These are phyloP conservation scores for Malassezia sp. DNA, from an alignment of 1,284 basidiomycete species.

Conservation along the genomic window DNA sequence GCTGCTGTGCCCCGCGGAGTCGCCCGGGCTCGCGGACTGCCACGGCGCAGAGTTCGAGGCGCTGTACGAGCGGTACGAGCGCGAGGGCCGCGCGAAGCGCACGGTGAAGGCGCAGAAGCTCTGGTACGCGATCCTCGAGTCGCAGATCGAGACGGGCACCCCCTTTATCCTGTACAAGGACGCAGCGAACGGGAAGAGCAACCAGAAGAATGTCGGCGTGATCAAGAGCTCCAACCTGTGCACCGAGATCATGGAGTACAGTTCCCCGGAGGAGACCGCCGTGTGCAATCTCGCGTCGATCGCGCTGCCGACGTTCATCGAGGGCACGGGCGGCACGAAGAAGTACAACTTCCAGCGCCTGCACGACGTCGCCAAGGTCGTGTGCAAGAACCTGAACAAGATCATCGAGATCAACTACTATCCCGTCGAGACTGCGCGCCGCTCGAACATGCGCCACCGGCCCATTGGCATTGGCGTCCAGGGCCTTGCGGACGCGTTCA, in stretches of 20 bases:
- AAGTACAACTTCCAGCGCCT: constrained; percentile 79
- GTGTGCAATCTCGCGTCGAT: constrained; percentile 98
- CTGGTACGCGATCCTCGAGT: constrained; percentile 94
- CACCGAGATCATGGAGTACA: constrained; percentile 99
- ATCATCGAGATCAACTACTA: constrained; percentile 90
- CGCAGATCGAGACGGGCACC: constrained; percentile 94
- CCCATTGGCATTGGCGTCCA: constrained; percentile 97
- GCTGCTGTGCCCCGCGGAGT: constrained; percentile 95
- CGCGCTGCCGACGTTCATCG: constrained; percentile 62
- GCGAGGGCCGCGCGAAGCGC: constrained; percentile 75
- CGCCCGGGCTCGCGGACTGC: constrained; percentile 77
- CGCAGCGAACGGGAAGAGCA: constrained; percentile 51
- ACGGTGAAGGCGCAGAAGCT: constrained; percentile 90
- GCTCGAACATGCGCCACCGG: constrained; percentile 92
- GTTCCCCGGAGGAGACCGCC: constrained; percentile 90
- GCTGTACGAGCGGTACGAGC: constrained; percentile 81
- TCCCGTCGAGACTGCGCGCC: constrained; percentile 77
- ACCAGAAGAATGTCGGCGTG: constrained; percentile 95
- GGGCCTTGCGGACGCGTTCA: constrained; percentile 95
- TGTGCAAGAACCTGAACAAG: constrained; percentile 67
- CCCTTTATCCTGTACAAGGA: constrained; percentile 97
- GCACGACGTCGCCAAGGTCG: constrained; percentile 74
- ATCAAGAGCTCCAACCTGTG: constrained; percentile 99
- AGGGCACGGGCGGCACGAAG: constrained; percentile 29
- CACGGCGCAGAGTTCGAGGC: constrained; percentile 84